Conservation (phyloP, 2,329 filamentous ascomycete species). For the Neonectria neomacrospora region DNA sequence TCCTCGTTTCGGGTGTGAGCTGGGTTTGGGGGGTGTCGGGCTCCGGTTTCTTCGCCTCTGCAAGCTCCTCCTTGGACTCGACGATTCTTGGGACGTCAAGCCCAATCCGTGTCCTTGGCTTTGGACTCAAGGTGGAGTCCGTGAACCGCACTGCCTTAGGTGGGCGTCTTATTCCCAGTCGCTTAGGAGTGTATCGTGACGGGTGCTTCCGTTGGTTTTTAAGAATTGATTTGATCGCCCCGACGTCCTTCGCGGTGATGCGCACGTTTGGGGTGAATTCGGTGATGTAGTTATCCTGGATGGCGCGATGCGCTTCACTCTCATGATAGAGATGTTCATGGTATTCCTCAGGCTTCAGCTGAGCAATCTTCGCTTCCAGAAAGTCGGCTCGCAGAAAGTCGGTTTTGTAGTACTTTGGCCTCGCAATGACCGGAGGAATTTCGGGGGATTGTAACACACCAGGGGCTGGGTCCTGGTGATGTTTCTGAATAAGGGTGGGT, state of each 20-base stretch:
- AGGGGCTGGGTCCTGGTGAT: background rate
- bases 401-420: conserved; percentile 26
- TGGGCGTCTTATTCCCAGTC: conserved; percentile 38
- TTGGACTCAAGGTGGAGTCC: conserved; percentile 43
- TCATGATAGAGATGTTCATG: conserved; percentile 34
- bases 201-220: conserved; percentile 39
- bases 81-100: conserved; percentile 39
- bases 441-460: conserved; percentile 1
- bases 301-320: conserved; percentile 34
- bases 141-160: conserved; percentile 48
- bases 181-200: conserved; percentile 38
- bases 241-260: conserved; percentile 31
- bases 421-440: conserved; percentile 21
- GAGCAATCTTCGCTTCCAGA: conserved; percentile 23
- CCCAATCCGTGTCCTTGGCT: conserved; percentile 42
- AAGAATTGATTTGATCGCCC: conserved; percentile 45
- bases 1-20: background rate
- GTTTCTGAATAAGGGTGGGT: background rate
- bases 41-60: background rate
- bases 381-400: conserved; percentile 29
- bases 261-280: conserved; percentile 38
- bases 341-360: conserved; percentile 34
- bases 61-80: conserved; percentile 7
- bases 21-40: background rate
- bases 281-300: conserved; percentile 35